phyloP scores from a whole-genome alignment of 306 rosid species.

The Inga laurina region DNA sequence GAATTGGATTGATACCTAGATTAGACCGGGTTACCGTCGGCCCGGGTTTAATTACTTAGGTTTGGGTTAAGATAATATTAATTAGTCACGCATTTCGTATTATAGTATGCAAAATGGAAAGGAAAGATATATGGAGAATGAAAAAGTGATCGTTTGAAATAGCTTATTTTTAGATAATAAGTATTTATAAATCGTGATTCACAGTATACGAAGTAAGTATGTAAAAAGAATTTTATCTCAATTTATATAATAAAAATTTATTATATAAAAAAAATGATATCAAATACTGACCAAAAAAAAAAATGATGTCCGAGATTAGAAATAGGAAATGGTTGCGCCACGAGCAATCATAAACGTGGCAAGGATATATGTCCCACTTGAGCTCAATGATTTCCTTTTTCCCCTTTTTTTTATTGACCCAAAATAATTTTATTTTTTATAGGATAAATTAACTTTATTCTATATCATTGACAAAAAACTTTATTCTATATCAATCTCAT shows the following conservation, averaged over 20 bases:
- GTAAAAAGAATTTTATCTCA: too few species aligned
- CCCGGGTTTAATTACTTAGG: too few species aligned
- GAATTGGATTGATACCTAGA: too few species aligned
- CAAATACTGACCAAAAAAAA: background rate
- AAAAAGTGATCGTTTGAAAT: too few species aligned
- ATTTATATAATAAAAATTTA: too few species aligned
- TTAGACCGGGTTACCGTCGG: too few species aligned
- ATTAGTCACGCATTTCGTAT: background rate
- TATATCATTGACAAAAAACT: background rate
- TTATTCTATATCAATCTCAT: background rate
- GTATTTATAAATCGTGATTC: too few species aligned
- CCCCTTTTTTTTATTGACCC: background rate
- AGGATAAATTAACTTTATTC: background rate
- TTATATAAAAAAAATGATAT: too few species aligned
- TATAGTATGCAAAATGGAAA: background rate
- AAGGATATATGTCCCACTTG: constrained; percentile 29
- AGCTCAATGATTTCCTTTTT: constrained; percentile 26
- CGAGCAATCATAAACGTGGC: background rate
- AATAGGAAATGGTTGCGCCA: background rate
- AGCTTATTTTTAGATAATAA: too few species aligned
- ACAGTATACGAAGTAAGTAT: too few species aligned
- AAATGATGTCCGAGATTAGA: background rate
- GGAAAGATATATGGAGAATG: background rate
- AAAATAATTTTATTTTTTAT: background rate
- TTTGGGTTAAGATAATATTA: background rate